Base-by-base conservation (phyloP, 768 basidiomycete genomes). In the Phaeotremella skinneri region DNA sequence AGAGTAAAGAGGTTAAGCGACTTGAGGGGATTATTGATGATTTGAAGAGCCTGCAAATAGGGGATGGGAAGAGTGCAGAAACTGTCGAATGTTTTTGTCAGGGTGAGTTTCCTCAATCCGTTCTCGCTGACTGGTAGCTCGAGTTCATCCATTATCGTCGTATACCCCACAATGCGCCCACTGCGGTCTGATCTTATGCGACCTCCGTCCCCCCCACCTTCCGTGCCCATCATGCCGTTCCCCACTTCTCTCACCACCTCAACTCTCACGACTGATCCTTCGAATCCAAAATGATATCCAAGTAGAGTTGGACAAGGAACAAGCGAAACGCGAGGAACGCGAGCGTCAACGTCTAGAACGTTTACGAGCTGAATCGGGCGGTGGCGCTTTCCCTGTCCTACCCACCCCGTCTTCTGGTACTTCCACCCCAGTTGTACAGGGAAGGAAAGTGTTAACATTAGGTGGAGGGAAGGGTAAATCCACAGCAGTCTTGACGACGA, bases 141-240 rank as follows among this genome's bases (percentile, higher is more conserved):
- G 72, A 30, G 61, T 69, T 3, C 78, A 79, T 47, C 57, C 68
- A 3, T 57, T 79, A 0, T 79, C 78, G 1, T 37, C 51, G 2
- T 75, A 79, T 52, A 76, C 73, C 9, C 77, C 78, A 4, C 56
- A 67, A 16, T 79, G 78, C 58, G 49, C 70, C 2, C 51, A 66
- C 20, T 79, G 78, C 61, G 78, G 78, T 9, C 55, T 79, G 11
- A 71, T 74, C 7, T 55, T 76, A 16, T 79, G 78, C 57, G 49
- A 54, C 13, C 48, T 78, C 6, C 78, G 78, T n/a, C 62, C 67
- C 7, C 67, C 73, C n/a, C 64, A 76, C 31, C 64, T 63, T 20
- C 73, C 77, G 13, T 79, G 78, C 59, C 78, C 78, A 27, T 77
- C 71, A 25, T 79, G 78, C 59, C 23, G 32, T 29, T 47, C 56